Base-by-base conservation (phyloP, 257 asterid genomes). In the Mitragyna speciosa region DNA sequence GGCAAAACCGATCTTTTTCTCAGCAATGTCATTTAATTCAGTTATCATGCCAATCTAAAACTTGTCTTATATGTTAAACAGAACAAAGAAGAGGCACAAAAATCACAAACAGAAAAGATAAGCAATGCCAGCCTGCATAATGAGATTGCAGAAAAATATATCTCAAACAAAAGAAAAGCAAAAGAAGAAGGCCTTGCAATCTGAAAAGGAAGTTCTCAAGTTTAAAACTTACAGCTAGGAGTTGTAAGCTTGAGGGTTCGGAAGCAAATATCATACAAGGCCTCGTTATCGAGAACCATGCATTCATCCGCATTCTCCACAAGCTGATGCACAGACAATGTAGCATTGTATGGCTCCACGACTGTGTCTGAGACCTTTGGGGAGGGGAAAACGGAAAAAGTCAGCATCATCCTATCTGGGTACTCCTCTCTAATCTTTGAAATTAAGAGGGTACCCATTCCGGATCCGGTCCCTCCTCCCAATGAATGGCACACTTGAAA, bases 391-490 rank as follows among this genome's bases (percentile, higher is more conserved):
- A 87, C 91, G 2, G 90, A 87, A 82, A 87, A 87, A 0, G 90
- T 85, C 33, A 87, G 78, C 90, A 87, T 87, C 90, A 87, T 87
- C 47, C 90, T 85, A 36, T 87, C 90, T 3, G 90, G 90, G 39
- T 87, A 87, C 51, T 87, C 90, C 80, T 87, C 91, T 59, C 91
- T 83, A 9, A 87, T 87, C 83, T 87, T 87, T 0, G 91, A 88
- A 36, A 87, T 87, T 84, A 87, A 36, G 16, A 85, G 81, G 68
- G 91, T 85, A 15, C 91, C 91, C 91, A 87, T 87, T 65, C 91
- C 91, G 24, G 91, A 87, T 45, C 91, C 91, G 2, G 90, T 87
- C 1, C 91, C 91, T 74, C 91, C 91, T 65, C 91, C 91, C 72
- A 88, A 52, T 2, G 89, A 88, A 67, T 88, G 91, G 76, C 91